Conservation (phyloP, 2,329 filamentous ascomycete species). For the Ceratocystis albifundus region DNA sequence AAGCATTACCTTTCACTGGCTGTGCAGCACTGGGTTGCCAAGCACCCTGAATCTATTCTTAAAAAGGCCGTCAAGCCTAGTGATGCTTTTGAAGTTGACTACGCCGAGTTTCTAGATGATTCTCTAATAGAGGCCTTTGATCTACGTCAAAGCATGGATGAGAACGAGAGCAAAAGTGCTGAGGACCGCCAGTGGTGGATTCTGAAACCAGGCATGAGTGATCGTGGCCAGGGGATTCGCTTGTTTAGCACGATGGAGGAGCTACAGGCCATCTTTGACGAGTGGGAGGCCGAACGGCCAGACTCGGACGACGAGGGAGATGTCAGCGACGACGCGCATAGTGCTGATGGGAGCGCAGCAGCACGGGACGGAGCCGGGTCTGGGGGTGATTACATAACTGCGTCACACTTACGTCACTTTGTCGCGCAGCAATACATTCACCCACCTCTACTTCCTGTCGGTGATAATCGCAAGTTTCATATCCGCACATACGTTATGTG, state of each 20-base stretch:
- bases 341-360: neutral
- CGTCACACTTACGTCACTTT: slow-evolving; percentile 89
- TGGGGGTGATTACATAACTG: slow-evolving; percentile 52
- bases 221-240: slow-evolving; percentile 83
- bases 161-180: slow-evolving; percentile 40
- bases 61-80: slow-evolving; percentile 60
- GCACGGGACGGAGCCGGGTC: slow-evolving; percentile 29
- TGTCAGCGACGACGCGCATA: slow-evolving; percentile 26
- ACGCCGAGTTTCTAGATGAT: slow-evolving; percentile 91
- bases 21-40: slow-evolving; percentile 72
- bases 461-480: slow-evolving; percentile 76
- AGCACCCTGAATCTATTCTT: slow-evolving; percentile 63
- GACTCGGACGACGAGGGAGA: slow-evolving; percentile 54
- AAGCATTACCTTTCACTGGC: slow-evolving; percentile 89
- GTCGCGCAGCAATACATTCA: slow-evolving; percentile 92
- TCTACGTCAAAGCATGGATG: slow-evolving; percentile 62
- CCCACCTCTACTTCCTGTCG: slow-evolving; percentile 62
- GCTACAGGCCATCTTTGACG: slow-evolving; percentile 77
- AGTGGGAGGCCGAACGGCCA: slow-evolving; percentile 63
- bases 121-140: slow-evolving; percentile 85
- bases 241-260: slow-evolving; percentile 78
- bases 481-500: slow-evolving; percentile 85
- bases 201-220: slow-evolving; percentile 93
- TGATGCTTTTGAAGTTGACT: slow-evolving; percentile 88
- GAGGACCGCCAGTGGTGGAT: slow-evolving; percentile 81